Evolutionary conservation across 1,284 basidiomycete genomes (phyloP).

Genomic region (Papiliotrema flavescens): DNA sequence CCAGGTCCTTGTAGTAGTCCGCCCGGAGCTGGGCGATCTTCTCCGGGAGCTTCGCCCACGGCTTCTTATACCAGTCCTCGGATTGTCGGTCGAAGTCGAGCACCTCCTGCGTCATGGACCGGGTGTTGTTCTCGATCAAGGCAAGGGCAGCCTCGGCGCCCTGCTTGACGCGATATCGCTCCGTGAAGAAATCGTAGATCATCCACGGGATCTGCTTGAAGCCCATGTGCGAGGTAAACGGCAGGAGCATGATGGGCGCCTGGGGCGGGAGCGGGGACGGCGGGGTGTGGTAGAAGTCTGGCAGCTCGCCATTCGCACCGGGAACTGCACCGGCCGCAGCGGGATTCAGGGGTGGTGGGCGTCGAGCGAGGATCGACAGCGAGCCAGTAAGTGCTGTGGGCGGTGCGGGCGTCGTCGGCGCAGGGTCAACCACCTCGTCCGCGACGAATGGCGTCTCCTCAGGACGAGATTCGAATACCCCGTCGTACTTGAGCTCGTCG

Average conservation of each 20-base stretch:
- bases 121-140: conserved; percentile 63
- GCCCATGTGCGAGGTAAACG: conserved; percentile 83
- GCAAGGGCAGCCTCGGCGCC: conserved; percentile 80
- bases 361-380: conserved; percentile 30
- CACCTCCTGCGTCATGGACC: conserved; percentile 63
- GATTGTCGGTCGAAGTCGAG: conserved; percentile 68
- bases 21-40: conserved; percentile 67
- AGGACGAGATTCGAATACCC: conserved; percentile 66
- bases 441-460: conserved; percentile 17
- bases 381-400: conserved; percentile 3
- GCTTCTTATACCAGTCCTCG: conserved; percentile 68
- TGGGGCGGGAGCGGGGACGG: conserved; percentile 66
- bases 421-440: not conserved
- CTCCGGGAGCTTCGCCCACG: conserved; percentile 58
- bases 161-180: conserved; percentile 68
- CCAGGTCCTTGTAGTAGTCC: conserved; percentile 73
- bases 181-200: conserved; percentile 90
- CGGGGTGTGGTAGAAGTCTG: conserved; percentile 50
- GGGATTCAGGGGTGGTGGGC: conserved; percentile 24
- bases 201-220: conserved; percentile 82
- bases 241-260: conserved; percentile 79
- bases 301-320: conserved; percentile 19
- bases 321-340: conserved; percentile 18
- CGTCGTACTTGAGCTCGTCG: conserved; percentile 65
- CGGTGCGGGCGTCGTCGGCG: conserved; percentile 8